Evolutionary conservation across 345 rosid species (phyloP), one percentile per base, ranked within the genome.

Genomic region (Barbarea vulgaris): DNA sequence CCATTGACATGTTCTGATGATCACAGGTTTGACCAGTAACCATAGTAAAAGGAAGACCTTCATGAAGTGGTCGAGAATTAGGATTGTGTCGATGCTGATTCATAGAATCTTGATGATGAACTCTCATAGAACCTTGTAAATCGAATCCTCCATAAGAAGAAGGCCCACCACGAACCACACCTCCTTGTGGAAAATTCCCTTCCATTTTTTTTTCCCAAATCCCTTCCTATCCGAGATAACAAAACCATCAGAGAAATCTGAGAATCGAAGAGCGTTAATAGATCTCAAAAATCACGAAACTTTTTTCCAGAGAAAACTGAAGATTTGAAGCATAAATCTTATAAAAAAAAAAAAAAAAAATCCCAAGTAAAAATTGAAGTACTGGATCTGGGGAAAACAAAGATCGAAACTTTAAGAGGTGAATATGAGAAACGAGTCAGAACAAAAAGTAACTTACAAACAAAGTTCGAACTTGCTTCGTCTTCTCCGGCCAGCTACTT

Each of bases 81-180:
- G 86, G 74, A 67, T 88, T 87, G 42, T 80, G 84, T 14, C 67
- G 67, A 34, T 81, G 91, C 0, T 85, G 93, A 63, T 84, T 87
- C 54, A 87, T 39, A 25, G 82, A 31, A 51, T 86, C 90, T 13
- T 79, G 87, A 70, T 85, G 81, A 57, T 82, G 91, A 81, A 82
- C 83, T 73, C 91, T 84, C 80, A 81, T 69, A 31, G 96, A 83
- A 67, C 89, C 83, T 72, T 86, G 93, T 74, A 91, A 80, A 73
- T 93, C 97, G 47, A 87, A 84, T 25, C 94, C 93, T 55, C 88
- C 93, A 73, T 72, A 91, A 24, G 96, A 70, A 41, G 96, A 66
- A 65, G 69, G 57, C 47, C 88, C 89, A 69, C 86, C 87, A 2
- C 93, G 84, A 80, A 85, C 59, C 81, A 85, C 83, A 72, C 89